A percentile compares a stretch with the other conserved stretches of the same genome.
Evolutionary conservation across 2,329 filamentous ascomycete genomes (phyloP).

Genomic region (Neofusicoccum sp.): DNA sequence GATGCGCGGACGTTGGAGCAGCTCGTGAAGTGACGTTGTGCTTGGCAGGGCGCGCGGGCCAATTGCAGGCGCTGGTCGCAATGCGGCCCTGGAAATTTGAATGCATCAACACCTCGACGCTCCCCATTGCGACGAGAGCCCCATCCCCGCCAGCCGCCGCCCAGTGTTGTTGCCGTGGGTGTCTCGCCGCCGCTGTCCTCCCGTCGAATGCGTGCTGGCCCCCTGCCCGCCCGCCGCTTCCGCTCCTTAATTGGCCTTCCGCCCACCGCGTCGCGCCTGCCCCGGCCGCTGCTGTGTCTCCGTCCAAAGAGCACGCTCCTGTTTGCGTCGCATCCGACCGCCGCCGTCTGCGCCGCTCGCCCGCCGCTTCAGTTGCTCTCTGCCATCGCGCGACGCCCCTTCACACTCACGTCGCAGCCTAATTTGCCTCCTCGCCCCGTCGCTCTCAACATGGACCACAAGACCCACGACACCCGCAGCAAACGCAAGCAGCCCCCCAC

Average conservation of each 20-base stretch:
- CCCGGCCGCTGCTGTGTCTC: background rate
- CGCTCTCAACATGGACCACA: slow-evolving; percentile 11
- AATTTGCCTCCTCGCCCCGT: background rate
- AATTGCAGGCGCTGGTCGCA: slow-evolving; percentile 7
- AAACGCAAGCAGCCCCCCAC: slow-evolving; percentile 58
- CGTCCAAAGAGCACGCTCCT: background rate
- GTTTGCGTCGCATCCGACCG: background rate
- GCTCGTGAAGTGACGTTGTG: background rate
- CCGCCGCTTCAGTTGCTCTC: background rate
- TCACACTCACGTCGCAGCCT: background rate
- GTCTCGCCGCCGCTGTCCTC: background rate
- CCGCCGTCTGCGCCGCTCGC: background rate
- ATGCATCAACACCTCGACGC: slow-evolving; percentile 14
- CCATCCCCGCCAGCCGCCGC: slow-evolving; percentile 3
- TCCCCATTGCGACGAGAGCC: slow-evolving; percentile 7
- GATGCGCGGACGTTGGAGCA: background rate
- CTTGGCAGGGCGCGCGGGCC: slow-evolving; percentile 6
- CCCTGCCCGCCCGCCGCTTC: slow-evolving; percentile 8
- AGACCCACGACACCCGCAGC: slow-evolving; percentile 36
- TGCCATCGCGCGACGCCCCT: background rate
- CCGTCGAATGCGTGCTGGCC: slow-evolving; percentile 17
- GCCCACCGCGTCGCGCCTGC: background rate
- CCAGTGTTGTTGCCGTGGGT: background rate
- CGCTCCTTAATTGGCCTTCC: slow-evolving; percentile 4
- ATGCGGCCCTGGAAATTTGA: slow-evolving; percentile 12